Percentiles rank a stretch among this genome's conserved stretches.
These are phyloP conservation scores for Aquilaria sinensis DNA, from an alignment of 345 rosid species.

Conservation along the genomic window DNA sequence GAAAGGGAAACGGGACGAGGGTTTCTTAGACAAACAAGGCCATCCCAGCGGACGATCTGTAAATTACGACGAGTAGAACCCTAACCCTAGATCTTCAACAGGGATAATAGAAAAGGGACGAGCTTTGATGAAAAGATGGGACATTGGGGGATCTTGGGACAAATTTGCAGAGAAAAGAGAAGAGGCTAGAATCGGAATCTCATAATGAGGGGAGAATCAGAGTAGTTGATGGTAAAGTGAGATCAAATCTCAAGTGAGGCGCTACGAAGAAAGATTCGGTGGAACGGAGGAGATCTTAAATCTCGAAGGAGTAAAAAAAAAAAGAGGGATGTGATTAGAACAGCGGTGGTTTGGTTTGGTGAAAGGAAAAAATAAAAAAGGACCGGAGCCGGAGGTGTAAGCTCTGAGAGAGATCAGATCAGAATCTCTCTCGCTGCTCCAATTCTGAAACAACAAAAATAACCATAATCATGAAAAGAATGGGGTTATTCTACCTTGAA, in stretches of 20 bases:
- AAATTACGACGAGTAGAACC: conserved; percentile 13
- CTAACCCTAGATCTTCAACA: conserved; percentile 21
- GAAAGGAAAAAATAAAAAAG: too few relatives aligned
- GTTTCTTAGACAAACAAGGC: conserved; percentile 12
- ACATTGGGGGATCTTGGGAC: conserved; percentile 16
- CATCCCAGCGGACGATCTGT: conserved; percentile 14
- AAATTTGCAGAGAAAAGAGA: conserved; percentile 10
- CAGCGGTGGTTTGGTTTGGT: too few relatives aligned
- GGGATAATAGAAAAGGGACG: conserved; percentile 27
- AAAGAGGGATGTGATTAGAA: not conserved
- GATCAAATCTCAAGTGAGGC: conserved; percentile 15
- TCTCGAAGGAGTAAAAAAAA: conserved; percentile 2
- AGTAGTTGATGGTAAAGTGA: conserved; percentile 9
- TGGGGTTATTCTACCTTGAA: too few relatives aligned
- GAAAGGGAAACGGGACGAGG: not conserved
- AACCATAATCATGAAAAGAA: too few relatives aligned
- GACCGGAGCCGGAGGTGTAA: too few relatives aligned
- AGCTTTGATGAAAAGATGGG: not conserved
- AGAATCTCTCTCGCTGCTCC: too few relatives aligned
- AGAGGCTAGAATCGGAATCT: conserved; percentile 21
- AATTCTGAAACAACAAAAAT: too few relatives aligned
- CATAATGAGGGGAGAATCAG: conserved; percentile 15
- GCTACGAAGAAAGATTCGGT: conserved; percentile 12
- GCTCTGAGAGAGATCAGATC: too few relatives aligned
- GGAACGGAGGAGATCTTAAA: not conserved